A percentile compares a stretch with the other conserved stretches of the same genome.
Conservation (phyloP, 1,284 basidiomycete genomes). For the Ganoderma meredithae region DNA sequence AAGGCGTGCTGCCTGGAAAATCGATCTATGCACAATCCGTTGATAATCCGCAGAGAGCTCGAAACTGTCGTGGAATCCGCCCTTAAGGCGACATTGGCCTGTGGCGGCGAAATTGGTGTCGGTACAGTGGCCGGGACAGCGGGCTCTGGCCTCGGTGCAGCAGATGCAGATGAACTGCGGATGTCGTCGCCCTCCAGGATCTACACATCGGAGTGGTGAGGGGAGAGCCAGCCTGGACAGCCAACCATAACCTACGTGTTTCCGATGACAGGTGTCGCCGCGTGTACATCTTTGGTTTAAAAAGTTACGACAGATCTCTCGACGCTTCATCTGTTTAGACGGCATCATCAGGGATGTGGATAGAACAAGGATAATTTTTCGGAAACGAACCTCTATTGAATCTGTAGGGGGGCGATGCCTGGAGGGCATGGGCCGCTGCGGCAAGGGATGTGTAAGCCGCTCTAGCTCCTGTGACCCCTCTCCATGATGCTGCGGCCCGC, state of each 20-base stretch:
- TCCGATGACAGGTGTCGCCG: constrained; percentile 24
- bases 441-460: constrained; percentile 6
- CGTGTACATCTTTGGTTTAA: constrained; percentile 19
- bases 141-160: neutral
- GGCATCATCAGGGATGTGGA: neutral
- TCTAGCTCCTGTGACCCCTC: neutral
- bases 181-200: neutral
- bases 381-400: constrained; percentile 10
- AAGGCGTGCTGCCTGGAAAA: neutral
- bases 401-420: constrained; percentile 12
- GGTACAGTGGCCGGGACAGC: neutral
- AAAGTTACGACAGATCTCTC: constrained; percentile 28
- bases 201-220: neutral
- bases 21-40: constrained; percentile 13
- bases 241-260: constrained; percentile 10
- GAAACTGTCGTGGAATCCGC: neutral
- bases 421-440: constrained; percentile 19
- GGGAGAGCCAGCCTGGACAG: too few species aligned
- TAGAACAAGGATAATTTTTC: neutral
- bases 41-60: constrained; percentile 8
- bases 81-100: neutral
- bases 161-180: neutral
- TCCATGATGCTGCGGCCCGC: constrained; percentile 9
- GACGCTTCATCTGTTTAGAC: constrained; percentile 14
- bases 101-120: neutral